Evolutionary conservation across 2,329 filamentous ascomycete genomes (phyloP).

Genomic region (Penicillium aurantiogriseum): DNA sequence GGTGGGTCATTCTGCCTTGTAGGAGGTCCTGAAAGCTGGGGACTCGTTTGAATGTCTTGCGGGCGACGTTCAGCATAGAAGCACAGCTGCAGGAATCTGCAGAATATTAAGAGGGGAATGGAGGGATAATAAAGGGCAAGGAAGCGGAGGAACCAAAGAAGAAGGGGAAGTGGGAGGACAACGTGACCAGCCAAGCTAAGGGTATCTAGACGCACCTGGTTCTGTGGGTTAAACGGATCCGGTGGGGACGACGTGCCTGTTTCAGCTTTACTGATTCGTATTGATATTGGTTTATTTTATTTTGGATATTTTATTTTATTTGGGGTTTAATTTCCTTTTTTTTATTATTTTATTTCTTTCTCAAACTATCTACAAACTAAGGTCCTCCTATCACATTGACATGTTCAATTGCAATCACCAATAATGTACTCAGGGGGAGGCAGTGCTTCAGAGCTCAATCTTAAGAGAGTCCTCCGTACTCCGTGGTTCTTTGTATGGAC

Average conservation of each 20-base stretch:
- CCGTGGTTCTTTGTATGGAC: neutral
- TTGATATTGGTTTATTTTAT: neutral
- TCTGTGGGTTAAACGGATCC: conserved; percentile 22
- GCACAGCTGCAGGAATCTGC: conserved; percentile 34
- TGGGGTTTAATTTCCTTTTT: neutral
- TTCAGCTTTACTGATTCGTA: conserved; percentile 36
- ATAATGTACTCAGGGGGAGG: conserved; percentile 1
- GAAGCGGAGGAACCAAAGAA: conserved; percentile 16
- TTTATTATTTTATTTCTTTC: neutral
- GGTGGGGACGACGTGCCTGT: conserved; percentile 33
- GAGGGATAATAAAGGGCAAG: conserved; percentile 18
- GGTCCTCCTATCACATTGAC: neutral
- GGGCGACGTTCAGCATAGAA: conserved; percentile 46
- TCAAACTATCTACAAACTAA: too few species aligned
- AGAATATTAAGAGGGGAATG: conserved; percentile 20
- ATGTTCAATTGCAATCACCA: neutral
- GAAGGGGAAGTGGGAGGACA: conserved; percentile 24
- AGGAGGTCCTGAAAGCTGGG: conserved; percentile 48
- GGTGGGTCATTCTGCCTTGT: conserved; percentile 48
- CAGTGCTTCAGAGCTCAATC: neutral
- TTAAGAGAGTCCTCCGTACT: neutral
- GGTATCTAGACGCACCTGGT: conserved; percentile 16
- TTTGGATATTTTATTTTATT: neutral
- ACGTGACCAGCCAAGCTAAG: conserved; percentile 24
- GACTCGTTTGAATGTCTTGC: conserved; percentile 44